These are phyloP conservation scores for Diplosphaera chodatii DNA, from an alignment of 139 green algal species.

Conservation along the genomic window DNA sequence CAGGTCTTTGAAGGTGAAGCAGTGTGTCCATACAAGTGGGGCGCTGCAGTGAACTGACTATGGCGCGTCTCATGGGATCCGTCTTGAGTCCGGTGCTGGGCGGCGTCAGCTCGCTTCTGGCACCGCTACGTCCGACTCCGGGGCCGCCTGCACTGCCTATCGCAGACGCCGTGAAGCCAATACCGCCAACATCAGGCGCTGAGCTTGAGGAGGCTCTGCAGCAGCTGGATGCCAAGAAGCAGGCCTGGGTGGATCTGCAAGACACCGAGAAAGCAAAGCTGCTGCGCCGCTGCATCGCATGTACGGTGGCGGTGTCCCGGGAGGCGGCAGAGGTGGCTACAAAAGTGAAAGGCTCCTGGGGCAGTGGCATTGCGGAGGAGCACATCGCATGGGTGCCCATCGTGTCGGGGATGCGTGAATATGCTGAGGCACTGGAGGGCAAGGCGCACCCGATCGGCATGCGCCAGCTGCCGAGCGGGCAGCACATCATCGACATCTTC, in stretches of 20 bases:
- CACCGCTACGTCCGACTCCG: slow-evolving; percentile 1
- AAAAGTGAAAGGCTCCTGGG: slow-evolving; percentile 48
- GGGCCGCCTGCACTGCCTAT: background rate
- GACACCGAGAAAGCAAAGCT: slow-evolving; percentile 27
- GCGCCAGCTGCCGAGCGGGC: slow-evolving; percentile 15
- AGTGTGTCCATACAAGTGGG: no score
- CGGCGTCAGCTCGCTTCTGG: background rate
- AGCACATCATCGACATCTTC: slow-evolving; percentile 49
- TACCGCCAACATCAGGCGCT: slow-evolving; percentile 19
- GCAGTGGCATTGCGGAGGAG: slow-evolving; percentile 54
- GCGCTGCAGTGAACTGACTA: background rate
- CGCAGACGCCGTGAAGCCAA: background rate
- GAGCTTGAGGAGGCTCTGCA: slow-evolving; percentile 23
- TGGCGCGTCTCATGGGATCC: background rate
- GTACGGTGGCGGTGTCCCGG: slow-evolving; percentile 19
- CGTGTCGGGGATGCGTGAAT: slow-evolving; percentile 38
- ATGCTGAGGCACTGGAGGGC: slow-evolving; percentile 31
- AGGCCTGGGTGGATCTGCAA: slow-evolving; percentile 25
- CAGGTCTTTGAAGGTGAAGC: no score
- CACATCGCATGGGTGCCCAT: slow-evolving; percentile 34
- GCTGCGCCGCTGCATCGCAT: slow-evolving; percentile 36
- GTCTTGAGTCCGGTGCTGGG: background rate
- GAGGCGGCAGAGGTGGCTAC: slow-evolving; percentile 31
- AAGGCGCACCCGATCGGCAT: slow-evolving; percentile 12
- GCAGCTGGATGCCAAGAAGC: slow-evolving; percentile 29